Conservation (phyloP, 352 stramenopile species). For the Phytophthora capsici region DNA sequence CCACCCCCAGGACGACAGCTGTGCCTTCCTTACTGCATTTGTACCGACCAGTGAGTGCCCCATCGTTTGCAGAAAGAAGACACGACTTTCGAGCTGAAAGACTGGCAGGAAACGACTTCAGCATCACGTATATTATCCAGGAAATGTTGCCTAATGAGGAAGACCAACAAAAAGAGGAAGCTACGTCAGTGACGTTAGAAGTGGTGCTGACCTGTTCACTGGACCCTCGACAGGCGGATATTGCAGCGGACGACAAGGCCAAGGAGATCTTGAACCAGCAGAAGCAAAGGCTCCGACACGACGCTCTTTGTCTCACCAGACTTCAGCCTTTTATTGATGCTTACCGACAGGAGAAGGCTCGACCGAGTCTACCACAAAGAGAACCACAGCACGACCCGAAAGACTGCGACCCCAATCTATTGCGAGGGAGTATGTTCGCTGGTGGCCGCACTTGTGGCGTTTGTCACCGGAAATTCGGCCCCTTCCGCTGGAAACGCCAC, state of each 20-base stretch:
- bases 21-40: constrained; percentile 74
- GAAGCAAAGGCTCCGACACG: constrained; percentile 57
- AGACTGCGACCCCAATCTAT: constrained; percentile 33
- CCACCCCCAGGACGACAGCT: constrained; percentile 14
- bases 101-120: constrained; percentile 55
- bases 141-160: constrained; percentile 27
- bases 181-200: constrained; percentile 62
- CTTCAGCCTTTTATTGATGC: constrained; percentile 62
- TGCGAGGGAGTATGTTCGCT: constrained; percentile 24
- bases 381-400: constrained; percentile 36
- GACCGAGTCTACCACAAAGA: neutral
- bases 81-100: constrained; percentile 46
- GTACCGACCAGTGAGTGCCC: constrained; percentile 54
- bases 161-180: constrained; percentile 4
- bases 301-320: constrained; percentile 63
- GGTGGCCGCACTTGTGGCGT: constrained; percentile 46
- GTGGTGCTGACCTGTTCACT: constrained; percentile 59
- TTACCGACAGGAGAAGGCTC: constrained; percentile 44
- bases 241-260: constrained; percentile 19
- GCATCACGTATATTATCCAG: constrained; percentile 79
- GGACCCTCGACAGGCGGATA: constrained; percentile 21
- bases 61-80: constrained; percentile 38
- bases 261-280: constrained; percentile 37
- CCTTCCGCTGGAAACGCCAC: constrained; percentile 78
- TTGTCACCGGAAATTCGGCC: constrained; percentile 69